Percentiles rank a stretch among this genome's conserved stretches.
These are phyloP conservation scores for Rosa lucieae DNA, from an alignment of 306 rosid genomes.

Conservation along the genomic window DNA sequence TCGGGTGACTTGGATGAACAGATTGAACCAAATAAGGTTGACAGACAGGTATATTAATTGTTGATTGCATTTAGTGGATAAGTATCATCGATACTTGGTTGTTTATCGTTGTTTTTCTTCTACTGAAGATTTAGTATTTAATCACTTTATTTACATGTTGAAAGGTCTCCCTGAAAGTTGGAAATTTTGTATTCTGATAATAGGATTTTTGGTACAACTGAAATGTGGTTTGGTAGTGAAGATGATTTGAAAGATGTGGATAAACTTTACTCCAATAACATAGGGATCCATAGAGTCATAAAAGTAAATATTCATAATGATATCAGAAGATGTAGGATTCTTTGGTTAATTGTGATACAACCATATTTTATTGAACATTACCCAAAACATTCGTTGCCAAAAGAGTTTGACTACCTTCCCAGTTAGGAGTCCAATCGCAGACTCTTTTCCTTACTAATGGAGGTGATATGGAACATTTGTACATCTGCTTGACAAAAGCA, in stretches of 20 bases:
- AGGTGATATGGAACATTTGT: background rate
- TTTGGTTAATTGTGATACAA: background rate
- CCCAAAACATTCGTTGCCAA: background rate
- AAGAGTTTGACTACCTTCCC: background rate
- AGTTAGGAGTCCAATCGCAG: background rate
- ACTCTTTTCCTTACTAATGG: background rate
- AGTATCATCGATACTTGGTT: background rate
- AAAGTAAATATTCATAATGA: background rate
- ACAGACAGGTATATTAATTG: conserved; percentile 61
- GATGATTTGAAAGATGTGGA: background rate
- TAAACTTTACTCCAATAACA: background rate
- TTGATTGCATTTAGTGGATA: conserved; percentile 6
- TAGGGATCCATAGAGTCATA: background rate
- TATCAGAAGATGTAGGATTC: background rate
- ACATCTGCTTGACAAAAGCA: background rate
- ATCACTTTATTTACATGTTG: background rate
- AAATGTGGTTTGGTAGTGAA: background rate
- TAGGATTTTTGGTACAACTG: background rate
- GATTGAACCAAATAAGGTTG: conserved; percentile 56
- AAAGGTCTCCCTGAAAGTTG: background rate
- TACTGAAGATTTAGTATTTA: background rate
- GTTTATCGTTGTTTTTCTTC: background rate
- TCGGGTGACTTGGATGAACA: conserved; percentile 29
- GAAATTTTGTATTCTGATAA: background rate
- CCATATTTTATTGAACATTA: background rate